Evolutionary conservation across 192 early-diverging fungal genomes (phyloP).

Genomic region (Entomortierella lignicola): DNA sequence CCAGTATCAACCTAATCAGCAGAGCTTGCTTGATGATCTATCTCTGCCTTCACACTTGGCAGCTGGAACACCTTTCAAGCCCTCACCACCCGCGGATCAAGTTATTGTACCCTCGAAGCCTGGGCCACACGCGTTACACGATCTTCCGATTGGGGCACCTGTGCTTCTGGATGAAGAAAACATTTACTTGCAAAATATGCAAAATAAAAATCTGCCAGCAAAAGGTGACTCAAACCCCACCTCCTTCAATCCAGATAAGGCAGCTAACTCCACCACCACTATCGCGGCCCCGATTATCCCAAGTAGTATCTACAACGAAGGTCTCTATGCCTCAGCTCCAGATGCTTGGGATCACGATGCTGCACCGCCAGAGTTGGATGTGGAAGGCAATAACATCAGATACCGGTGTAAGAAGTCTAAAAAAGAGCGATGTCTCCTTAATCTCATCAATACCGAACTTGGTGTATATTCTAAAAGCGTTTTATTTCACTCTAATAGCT

Average conservation of each 20-base stretch:
- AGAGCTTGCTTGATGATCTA: background rate
- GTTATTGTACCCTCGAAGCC: slow-evolving; percentile 4
- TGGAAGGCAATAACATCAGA: slow-evolving; percentile 46
- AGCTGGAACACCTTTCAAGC: background rate
- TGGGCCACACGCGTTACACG: slow-evolving; percentile 44
- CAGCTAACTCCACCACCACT: background rate
- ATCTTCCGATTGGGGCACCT: slow-evolving; percentile 20
- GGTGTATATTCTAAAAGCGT: too few species aligned
- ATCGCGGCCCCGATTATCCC: background rate
- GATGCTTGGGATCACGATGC: slow-evolving; percentile 49
- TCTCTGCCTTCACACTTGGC: background rate
- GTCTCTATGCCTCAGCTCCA: slow-evolving; percentile 28
- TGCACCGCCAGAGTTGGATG: slow-evolving; percentile 48
- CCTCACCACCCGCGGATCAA: background rate
- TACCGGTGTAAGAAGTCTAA: slow-evolving; percentile 48
- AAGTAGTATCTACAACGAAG: slow-evolving; percentile 6
- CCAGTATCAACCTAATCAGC: background rate
- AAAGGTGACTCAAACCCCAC: too few species aligned
- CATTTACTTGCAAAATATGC: background rate
- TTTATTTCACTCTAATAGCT: slow-evolving; percentile 14
- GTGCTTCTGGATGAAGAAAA: slow-evolving; percentile 22
- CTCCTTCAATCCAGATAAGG: too few species aligned
- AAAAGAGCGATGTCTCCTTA: too few species aligned
- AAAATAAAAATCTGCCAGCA: background rate
- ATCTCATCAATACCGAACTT: background rate